Base-by-base conservation (phyloP, 2,329 filamentous ascomycete genomes). In the Fusarium haematococcum region DNA sequence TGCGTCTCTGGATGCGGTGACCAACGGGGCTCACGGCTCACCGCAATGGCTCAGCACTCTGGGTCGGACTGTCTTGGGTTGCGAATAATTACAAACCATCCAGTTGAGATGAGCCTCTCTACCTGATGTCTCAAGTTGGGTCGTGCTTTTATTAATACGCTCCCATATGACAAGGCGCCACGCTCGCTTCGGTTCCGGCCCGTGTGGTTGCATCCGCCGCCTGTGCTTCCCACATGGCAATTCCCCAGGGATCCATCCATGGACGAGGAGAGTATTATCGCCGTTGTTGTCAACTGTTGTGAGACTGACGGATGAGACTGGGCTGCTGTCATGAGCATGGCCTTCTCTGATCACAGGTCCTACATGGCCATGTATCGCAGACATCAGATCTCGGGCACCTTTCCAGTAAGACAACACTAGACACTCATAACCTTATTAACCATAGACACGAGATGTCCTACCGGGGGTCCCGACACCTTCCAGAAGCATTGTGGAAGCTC, bases 161-260 rank as follows among this genome's bases (percentile, higher is more conserved):
- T 66, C 68, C 48, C 48, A 32, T 52, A 52, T 52, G 52, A 35
- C 54, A 27, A 58, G 63, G 57, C 45, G 30, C 61, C 65, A 74
- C 54, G 66, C 56, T 61, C 63, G 63, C 65, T 52, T 75, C 63
- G 64, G 39, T 66, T 67, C 66, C 68, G 57, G 41, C 63, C 45
- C 41, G 37, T 43, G 56, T 68, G 45, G 66, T 69, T 62, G 69
- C 69, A 72, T 66, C 57, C 65, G 50, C 63, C 66, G 68, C 57
- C 43, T 68, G 56, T 76, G 68, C 64, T 74, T 77, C 64, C 76
- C 74, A 78, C 76, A 77, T 78, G 76, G 76, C 76, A 70, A 70
- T 73, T 69, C 67, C 43, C 45, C 66, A 68, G 65, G 70, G 68
- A 50, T 67, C 56, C 50, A 54, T 67, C 56, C 39, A 66, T 54